These are phyloP conservation scores for Hortiboletus flavorubellus DNA, from an alignment of 768 basidiomycete genomes.

Conservation along the genomic window DNA sequence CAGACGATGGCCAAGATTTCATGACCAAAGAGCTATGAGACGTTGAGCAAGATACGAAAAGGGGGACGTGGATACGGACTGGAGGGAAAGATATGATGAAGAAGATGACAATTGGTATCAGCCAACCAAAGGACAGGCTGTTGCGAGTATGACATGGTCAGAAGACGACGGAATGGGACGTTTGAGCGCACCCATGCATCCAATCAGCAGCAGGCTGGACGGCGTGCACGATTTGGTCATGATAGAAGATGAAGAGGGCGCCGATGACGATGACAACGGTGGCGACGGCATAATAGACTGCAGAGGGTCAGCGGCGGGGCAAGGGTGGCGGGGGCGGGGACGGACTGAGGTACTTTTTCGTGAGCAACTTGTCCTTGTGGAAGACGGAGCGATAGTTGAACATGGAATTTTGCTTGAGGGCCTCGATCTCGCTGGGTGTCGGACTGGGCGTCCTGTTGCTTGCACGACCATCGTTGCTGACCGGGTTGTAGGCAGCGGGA, in stretches of 20 bases:
- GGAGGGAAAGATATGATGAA: constrained; percentile 89
- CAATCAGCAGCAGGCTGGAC: constrained; percentile 44
- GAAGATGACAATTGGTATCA: constrained; percentile 76
- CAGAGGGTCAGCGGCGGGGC: neutral
- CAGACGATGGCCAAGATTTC: constrained; percentile 88
- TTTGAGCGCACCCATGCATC: constrained; percentile 38
- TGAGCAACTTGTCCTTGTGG: constrained; percentile 50
- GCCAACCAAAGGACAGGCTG: constrained; percentile 60
- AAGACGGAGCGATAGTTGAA: constrained; percentile 45
- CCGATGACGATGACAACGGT: constrained; percentile 47
- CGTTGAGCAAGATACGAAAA: constrained; percentile 2
- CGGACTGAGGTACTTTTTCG: constrained; percentile 57
- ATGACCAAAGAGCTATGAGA: constrained; percentile 75
- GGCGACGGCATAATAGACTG: constrained; percentile 49
- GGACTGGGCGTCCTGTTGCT: constrained; percentile 55
- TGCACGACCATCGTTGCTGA: constrained; percentile 14
- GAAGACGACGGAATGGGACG: neutral
- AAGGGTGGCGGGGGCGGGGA: neutral
- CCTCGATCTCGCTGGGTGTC: constrained; percentile 55
- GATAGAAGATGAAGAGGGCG: constrained; percentile 56
- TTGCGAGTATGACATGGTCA: neutral
- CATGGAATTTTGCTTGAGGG: constrained; percentile 38
- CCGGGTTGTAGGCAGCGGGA: constrained; percentile 9
- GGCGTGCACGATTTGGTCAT: constrained; percentile 53
- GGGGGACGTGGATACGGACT: constrained; percentile 33